These are phyloP conservation scores for Dacryopinax primogenitus DNA, from an alignment of 768 basidiomycete genomes.

Conservation along the genomic window DNA sequence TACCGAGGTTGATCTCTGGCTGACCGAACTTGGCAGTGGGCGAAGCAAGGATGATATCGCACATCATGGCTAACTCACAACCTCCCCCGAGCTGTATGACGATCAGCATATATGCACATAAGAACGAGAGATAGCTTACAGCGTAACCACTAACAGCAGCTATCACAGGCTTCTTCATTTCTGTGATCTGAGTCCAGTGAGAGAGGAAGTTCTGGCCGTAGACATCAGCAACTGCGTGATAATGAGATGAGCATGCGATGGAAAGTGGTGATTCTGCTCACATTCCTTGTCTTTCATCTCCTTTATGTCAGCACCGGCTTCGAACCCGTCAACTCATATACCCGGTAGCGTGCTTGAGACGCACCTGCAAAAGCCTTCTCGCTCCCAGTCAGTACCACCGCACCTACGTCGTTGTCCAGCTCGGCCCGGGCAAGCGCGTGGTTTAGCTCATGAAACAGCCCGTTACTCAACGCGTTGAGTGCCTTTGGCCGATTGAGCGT, in stretches of 20 bases:
- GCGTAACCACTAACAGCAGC: conserved; percentile 94
- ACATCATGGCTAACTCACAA: conserved; percentile 91
- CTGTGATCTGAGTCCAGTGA: conserved; percentile 60
- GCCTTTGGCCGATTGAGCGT: conserved; percentile 83
- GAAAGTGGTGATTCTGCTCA: conserved; percentile 28
- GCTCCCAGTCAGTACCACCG: conserved; percentile 84
- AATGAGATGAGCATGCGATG: conserved; percentile 6
- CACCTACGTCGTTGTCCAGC: conserved; percentile 55
- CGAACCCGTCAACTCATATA: neutral
- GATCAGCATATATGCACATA: neutral
- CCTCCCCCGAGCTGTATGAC: conserved; percentile 75
- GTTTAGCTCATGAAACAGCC: conserved; percentile 72
- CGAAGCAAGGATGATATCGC: conserved; percentile 87
- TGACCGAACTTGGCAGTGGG: conserved; percentile 88
- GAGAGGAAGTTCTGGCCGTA: conserved; percentile 74
- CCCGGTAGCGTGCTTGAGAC: conserved; percentile 23
- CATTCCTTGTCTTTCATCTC: conserved; percentile 97
- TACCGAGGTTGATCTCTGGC: conserved; percentile 90
- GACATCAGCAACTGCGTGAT: conserved; percentile 56
- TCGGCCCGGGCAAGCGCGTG: conserved; percentile 60
- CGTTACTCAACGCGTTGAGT: conserved; percentile 72
- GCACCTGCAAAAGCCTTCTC: conserved; percentile 86
- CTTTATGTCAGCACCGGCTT: conserved; percentile 96
- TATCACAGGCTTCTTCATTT: conserved; percentile 81
- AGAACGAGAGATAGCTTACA: conserved; percentile 26